Conservation (phyloP, 768 basidiomycete genomes). For the Boletus barrowsii region DNA sequence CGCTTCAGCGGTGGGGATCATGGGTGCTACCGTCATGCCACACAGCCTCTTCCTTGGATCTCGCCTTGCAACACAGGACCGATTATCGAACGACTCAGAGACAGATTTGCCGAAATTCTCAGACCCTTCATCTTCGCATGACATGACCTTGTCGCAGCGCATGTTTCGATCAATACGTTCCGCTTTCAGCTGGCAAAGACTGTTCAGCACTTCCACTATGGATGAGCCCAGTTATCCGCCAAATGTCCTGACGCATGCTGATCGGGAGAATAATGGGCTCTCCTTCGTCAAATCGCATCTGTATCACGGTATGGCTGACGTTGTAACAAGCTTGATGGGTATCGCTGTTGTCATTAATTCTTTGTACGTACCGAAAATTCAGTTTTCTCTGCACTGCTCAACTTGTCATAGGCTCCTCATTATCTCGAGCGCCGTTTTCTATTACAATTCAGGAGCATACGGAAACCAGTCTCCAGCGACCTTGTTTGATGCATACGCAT, state of each 20-base stretch:
- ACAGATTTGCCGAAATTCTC: constrained; percentile 14
- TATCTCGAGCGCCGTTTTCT: constrained; percentile 80
- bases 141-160: constrained; percentile 23
- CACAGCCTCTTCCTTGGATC: constrained; percentile 91
- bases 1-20: constrained; percentile 59
- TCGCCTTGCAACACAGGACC: constrained; percentile 78
- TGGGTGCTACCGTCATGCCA: constrained; percentile 90
- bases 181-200: constrained; percentile 10
- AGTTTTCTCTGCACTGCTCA: background rate
- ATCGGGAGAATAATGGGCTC: constrained; percentile 55
- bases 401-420: constrained; percentile 62
- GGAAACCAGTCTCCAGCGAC: constrained; percentile 54
- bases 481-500: constrained; percentile 78
- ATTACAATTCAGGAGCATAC: constrained; percentile 43
- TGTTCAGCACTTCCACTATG: constrained; percentile 25
- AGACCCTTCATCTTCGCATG: background rate
- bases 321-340: constrained; percentile 67
- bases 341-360: constrained; percentile 90
- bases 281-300: constrained; percentile 61
- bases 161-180: constrained; percentile 7
- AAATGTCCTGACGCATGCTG: constrained; percentile 43
- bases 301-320: constrained; percentile 62
- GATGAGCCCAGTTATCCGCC: constrained; percentile 20
- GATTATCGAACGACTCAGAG: constrained; percentile 42
- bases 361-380: constrained; percentile 42